Conservation (phyloP, 805 yeast genomes). For the Teunomyces barrocoloradensis region DNA sequence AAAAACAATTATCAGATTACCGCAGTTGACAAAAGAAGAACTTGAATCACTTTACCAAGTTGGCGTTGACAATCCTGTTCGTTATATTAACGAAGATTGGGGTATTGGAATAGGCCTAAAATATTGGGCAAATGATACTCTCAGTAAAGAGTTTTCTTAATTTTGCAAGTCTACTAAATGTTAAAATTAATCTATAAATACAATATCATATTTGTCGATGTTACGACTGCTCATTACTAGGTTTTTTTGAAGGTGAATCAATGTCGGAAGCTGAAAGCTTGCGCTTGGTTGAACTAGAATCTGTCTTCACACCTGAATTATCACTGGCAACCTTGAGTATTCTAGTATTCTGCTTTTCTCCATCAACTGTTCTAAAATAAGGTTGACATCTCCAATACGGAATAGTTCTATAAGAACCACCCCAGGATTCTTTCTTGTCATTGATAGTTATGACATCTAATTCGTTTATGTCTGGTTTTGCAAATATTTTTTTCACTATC, state of each 20-base stretch:
- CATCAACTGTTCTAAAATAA: conserved; percentile 85
- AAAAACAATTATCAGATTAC: conserved; percentile 31
- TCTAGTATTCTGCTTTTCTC: conserved; percentile 48
- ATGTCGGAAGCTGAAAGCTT: background rate
- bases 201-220: background rate
- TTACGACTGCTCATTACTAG: background rate
- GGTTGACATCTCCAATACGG: conserved; percentile 99
- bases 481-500: conserved; percentile 56
- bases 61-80: conserved; percentile 28
- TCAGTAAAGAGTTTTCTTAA: conserved; percentile 4
- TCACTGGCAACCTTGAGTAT: conserved; percentile 39
- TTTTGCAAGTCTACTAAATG: background rate
- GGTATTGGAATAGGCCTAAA: conserved; percentile 36
- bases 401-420: conserved; percentile 73
- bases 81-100: conserved; percentile 35
- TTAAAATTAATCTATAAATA: no score
- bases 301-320: background rate
- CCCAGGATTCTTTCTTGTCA: conserved; percentile 57
- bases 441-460: conserved; percentile 58
- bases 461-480: conserved; percentile 49
- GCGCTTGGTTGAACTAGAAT: background rate
- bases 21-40: conserved; percentile 38
- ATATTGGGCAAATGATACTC: conserved; percentile 35
- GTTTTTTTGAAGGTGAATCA: background rate
- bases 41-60: conserved; percentile 27